Conservation (phyloP, 495 filamentous ascomycete genomes). For the Penicillium goetzii region DNA sequence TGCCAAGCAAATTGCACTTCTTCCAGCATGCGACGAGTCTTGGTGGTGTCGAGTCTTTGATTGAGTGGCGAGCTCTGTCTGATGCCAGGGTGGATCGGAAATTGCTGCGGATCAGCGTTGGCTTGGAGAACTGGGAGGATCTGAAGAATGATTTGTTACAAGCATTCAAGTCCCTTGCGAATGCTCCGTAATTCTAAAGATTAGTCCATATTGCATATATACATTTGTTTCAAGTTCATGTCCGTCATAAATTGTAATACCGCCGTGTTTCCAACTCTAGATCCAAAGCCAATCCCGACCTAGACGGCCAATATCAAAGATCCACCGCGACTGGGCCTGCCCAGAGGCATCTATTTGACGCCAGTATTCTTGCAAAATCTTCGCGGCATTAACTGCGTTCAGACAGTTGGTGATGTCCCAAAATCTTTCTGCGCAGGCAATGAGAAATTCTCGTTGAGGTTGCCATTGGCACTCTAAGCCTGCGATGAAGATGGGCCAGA, state of each 20-base stretch:
- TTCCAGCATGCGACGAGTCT: conserved; percentile 92
- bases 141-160: conserved; percentile 70
- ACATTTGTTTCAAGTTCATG: conserved; percentile 1
- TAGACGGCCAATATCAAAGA: conserved; percentile 41
- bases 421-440: conserved; percentile 38
- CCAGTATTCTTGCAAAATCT: conserved; percentile 38
- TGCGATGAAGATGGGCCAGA: conserved; percentile 62
- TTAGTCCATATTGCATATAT: neutral
- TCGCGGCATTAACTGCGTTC: conserved; percentile 43
- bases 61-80: conserved; percentile 70
- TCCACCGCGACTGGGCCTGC: conserved; percentile 33
- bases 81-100: conserved; percentile 69
- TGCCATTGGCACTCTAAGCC: conserved; percentile 49
- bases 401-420: conserved; percentile 44
- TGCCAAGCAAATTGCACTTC: conserved; percentile 74
- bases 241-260: neutral
- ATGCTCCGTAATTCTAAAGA: neutral
- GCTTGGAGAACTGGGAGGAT: conserved; percentile 81
- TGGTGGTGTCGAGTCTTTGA: conserved; percentile 87
- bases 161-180: conserved; percentile 51
- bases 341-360: conserved; percentile 17
- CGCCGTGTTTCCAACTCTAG: conserved; percentile 14
- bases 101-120: conserved; percentile 76
- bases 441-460: conserved; percentile 34
- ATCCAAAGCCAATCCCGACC: conserved; percentile 48